Base-by-base conservation (phyloP, 371 early-diverging fungal genomes). In the Rhizoclosmatium hyalinum region DNA sequence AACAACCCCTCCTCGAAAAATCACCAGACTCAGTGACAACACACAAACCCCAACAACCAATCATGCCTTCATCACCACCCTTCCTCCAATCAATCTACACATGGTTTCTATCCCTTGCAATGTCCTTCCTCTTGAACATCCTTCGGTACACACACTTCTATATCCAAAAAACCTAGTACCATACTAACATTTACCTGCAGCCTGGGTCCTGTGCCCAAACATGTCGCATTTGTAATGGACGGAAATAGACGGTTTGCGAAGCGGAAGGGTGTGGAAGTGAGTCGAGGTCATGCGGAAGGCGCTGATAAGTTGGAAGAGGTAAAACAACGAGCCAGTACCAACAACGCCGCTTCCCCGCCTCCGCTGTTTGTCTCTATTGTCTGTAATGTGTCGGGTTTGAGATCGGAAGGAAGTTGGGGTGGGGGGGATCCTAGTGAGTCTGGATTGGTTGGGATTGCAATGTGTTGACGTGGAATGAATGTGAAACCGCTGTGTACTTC, bases 151-250 rank as follows among this genome's bases (percentile, higher is more conserved):
- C 39, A 0, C 32, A 17, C 58, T 10, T 10, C 6, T 6, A 58
- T 10, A 8, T 58, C 32, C 58, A 10, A 58, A 32, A 10, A 53
- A 53, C 53, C 53, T 53, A 53, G n/a, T n/a, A 53, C 53, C 53
- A 53, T 53, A n/a, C 53, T 12, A 12, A 12, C 53, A n/a, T 53
- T 12, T 1, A 32, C n/a, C 14, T 53, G 1, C n/a, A 71, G 73
- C 10, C 42, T 81, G 50, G 98, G 98, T 2, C 91, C 92, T 2
- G 88, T 98, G 24, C 99, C 99, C 1, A 81, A 88, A n/a, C 99
- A 99, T 82, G 87, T 98, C 8, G 99, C 94, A 0, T 96, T 99
- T 80, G 95, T 99, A 67, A 94, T 98, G 90, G 99, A 99, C 81
- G 99, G 99, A 6, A 99, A 99, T 87, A 87, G 99, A 72, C 91